Evolutionary conservation across 805 yeast species (phyloP), one percentile per base, ranked within the genome.

Genomic region (Kazachstania bromeliacearum): DNA sequence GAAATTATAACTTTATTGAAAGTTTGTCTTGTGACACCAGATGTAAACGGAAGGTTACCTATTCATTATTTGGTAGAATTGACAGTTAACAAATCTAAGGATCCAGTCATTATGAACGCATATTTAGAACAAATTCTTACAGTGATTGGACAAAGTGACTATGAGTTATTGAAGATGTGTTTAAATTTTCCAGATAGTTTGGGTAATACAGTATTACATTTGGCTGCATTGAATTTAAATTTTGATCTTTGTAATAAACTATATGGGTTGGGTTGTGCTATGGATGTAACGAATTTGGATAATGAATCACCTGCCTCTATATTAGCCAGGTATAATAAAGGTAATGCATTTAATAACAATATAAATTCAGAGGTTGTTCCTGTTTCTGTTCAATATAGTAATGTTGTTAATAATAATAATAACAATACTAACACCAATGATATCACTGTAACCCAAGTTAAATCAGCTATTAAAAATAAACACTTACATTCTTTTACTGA

Each of bases 191-290:
- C 75, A 51, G 97, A 92, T 57, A 68, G 67, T 16, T 69, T 76
- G 41, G 96, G 96, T 4, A 85, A 87, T 47, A 85, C 96, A 0
- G 85, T 94, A 5, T 62, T 87, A 33, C 94, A 85, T 49, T 64
- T 89, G 31, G 87, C 95, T 0, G 73, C 64, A 5, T 38, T 55
- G 18, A 60, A 60, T 32, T 36, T 53, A 20, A 60, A 59, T 36
- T 40, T 59, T 31, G 54, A 51, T 16, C 39, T 59, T 7, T 59
- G 57, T 39, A 52, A 55, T 32, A 56, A 50, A 34, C 37, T 60
- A 6, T 46, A 51, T 31, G 47, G 53, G 15, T 33, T 59, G 28
- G 64, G 64, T 6, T 53, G 61, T 10, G 47, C 55, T 2, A 47
- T 53, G 39, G 53, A 49, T 35, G 44, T 55, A 20, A 33, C 46